Percentiles rank a stretch among this genome's conserved stretches.
Conservation (phyloP, 805 yeast genomes). For the Nakazawaea ambrosiae region DNA sequence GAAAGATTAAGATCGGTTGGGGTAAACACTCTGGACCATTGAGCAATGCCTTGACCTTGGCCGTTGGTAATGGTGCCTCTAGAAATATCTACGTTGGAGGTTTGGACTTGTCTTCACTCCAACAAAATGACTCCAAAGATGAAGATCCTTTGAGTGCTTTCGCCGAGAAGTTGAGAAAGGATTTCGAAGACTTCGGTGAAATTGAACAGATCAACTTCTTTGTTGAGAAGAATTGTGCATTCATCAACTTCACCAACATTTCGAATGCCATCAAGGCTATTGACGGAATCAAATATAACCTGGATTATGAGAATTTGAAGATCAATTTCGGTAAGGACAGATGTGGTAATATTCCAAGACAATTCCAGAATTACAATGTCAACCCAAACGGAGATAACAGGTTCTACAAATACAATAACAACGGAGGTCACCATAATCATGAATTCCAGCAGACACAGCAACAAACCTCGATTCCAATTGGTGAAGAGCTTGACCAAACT, state of each 20-base stretch:
- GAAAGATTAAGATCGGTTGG: constrained; percentile 93
- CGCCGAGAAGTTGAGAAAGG: constrained; percentile 49
- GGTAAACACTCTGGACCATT: constrained; percentile 95
- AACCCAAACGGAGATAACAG: background rate
- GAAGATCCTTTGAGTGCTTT: constrained; percentile 13
- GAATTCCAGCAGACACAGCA: background rate
- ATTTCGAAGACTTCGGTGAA: constrained; percentile 82
- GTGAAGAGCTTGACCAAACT: too few relatives aligned
- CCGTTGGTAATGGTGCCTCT: constrained; percentile 90
- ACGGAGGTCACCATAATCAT: background rate
- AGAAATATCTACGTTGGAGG: constrained; percentile 87
- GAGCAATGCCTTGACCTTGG: constrained; percentile 77
- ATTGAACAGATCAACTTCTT: constrained; percentile 91
- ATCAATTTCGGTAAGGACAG: constrained; percentile 92
- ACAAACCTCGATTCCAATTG: too few relatives aligned
- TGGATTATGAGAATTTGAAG: constrained; percentile 62
- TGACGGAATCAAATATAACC: constrained; percentile 78
- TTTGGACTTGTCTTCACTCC: constrained; percentile 22
- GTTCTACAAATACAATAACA: background rate
- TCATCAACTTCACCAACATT: constrained; percentile 86
- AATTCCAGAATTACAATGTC: constrained; percentile 26
- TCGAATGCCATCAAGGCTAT: constrained; percentile 88
- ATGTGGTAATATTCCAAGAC: constrained; percentile 91
- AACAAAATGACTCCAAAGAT: constrained; percentile 16
- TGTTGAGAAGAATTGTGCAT: constrained; percentile 80